Conservation (phyloP, 192 early-diverging fungal genomes). For the Entophlyctis luteolus region DNA sequence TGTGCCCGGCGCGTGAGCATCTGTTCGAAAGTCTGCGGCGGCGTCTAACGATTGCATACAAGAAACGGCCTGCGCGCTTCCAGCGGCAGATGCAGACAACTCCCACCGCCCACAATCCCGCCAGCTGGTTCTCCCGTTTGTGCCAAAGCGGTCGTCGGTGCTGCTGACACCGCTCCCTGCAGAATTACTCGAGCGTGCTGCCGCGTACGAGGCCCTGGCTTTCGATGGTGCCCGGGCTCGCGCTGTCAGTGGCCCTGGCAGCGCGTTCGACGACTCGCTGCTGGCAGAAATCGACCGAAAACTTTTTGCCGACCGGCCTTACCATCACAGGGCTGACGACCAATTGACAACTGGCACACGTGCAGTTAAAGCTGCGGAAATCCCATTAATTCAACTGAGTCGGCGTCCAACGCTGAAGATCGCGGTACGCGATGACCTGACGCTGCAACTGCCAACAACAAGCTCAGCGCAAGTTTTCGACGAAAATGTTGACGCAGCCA, state of each 20-base stretch:
- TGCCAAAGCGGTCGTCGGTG: not conserved
- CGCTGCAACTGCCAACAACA: not conserved
- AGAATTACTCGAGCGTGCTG: slow-evolving; percentile 9
- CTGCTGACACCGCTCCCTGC: not conserved
- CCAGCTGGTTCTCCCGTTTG: not conserved
- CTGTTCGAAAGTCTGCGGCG: not conserved
- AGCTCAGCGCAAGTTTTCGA: not conserved
- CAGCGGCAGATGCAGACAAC: not conserved
- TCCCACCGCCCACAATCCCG: not conserved
- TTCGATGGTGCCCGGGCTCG: not conserved
- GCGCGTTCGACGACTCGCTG: not conserved
- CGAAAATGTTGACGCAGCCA: not conserved
- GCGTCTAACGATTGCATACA: not conserved
- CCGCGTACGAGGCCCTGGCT: slow-evolving; percentile 3
- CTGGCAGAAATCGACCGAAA: slow-evolving; percentile 17
- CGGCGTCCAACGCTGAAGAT: not conserved
- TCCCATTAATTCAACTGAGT: not conserved
- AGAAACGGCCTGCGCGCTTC: not conserved
- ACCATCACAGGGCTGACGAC: too few relatives aligned
- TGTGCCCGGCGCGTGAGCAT: not conserved
- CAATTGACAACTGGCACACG: too few relatives aligned
- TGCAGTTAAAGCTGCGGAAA: not conserved
- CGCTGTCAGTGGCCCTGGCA: not conserved
- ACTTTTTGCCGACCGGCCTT: not conserved
- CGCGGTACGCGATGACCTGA: not conserved